Evolutionary conservation across 2,329 filamentous ascomycete species (phyloP), one percentile per base, ranked within the genome.

Genomic region (Xylaria multiplex): DNA sequence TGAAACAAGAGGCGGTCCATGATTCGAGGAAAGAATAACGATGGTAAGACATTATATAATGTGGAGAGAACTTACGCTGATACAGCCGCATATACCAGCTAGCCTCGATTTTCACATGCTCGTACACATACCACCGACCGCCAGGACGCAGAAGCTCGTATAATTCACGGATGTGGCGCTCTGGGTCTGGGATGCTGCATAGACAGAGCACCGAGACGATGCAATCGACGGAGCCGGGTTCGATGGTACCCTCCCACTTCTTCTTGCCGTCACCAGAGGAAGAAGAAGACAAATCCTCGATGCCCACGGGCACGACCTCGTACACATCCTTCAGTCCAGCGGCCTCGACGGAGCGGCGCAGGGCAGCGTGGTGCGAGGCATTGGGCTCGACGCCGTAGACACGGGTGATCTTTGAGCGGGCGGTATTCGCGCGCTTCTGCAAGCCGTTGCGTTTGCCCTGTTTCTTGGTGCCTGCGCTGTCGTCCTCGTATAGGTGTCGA

Each of bases 351-450:
- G 81, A 82, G 45, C 75, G 72, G 1, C 79, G 77, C 58, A 91
- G 78, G 5, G 76, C 76, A 0, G 74, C 74, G 69, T 89, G 85
- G 60, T 86, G 84, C 42, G 80, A 81, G 0, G 74, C 61, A 73
- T 90, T 91, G 2, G 89, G 89, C 77, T 91, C 89, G 4, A 91
- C 83, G 61, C 88, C 89, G 71, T 87, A 90, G 49, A 91, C 79
- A 37, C 80, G 82, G 37, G 77, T 81, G 61, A 86, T 73, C 1
- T 40, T 69, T 55, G 11, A 68, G 48, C 64, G 65, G 55, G 61
- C 59, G 32, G 67, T 67, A 6, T 60, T 27, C 16, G 30, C 11
- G 9, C 62, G 46, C 42, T 57, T 59, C 46, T 27, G 37, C 9
- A 40, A 14, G 37, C 37, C 11, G 13, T 13, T 40, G 13, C 1